These are phyloP conservation scores for Monilinia laxa DNA, from an alignment of 2,329 filamentous ascomycete species.

Conservation along the genomic window DNA sequence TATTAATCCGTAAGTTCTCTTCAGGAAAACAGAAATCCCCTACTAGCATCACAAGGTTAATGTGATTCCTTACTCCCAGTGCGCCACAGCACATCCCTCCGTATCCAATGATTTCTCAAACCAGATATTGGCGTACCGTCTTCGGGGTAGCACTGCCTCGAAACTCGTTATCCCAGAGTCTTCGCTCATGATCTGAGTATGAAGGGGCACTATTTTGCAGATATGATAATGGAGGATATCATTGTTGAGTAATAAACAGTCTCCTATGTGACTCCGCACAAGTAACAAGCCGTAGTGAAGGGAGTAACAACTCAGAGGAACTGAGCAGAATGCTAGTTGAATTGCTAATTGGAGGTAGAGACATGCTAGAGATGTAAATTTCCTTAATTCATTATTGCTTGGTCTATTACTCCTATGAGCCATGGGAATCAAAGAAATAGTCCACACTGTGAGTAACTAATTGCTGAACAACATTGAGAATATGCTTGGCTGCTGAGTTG, in stretches of 20 bases:
- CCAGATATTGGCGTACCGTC: not conserved
- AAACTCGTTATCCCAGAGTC: not conserved
- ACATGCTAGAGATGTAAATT: too few relatives aligned
- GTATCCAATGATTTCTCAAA: not conserved
- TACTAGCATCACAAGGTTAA: too few relatives aligned
- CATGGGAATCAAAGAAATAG: not conserved
- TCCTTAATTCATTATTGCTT: not conserved
- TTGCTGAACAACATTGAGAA: not conserved
- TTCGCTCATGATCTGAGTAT: not conserved
- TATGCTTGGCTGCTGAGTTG: not conserved
- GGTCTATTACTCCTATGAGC: too few relatives aligned
- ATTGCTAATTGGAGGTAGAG: rapidly evolving
- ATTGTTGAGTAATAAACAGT: too few relatives aligned
- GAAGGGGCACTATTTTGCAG: not conserved
- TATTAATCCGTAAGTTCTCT: not conserved
- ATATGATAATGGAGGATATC: rapidly evolving
- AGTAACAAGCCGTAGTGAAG: not conserved
- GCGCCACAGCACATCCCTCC: not conserved
- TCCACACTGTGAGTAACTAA: not conserved
- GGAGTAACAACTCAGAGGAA: not conserved
- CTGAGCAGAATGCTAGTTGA: not conserved
- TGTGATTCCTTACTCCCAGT: too few relatives aligned
- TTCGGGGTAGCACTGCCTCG: not conserved
- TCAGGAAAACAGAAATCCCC: too few relatives aligned
- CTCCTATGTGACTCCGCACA: not conserved